Conservation (phyloP, 352 stramenopile genomes). For the Pythium grandisporangium region DNA sequence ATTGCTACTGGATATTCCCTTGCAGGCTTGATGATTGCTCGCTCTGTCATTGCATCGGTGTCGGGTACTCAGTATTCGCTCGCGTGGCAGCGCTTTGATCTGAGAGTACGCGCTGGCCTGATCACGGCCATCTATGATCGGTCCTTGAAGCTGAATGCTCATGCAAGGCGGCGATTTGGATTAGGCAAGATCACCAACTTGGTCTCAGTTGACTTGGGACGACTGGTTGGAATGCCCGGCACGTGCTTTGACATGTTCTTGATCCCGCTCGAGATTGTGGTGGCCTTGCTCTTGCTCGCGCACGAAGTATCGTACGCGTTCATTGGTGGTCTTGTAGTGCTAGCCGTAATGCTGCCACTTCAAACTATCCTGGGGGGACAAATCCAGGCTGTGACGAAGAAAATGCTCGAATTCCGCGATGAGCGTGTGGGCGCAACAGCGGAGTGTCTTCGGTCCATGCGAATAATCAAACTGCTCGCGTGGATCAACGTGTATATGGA, state of each 20-base stretch:
- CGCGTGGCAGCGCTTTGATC: slow-evolving; percentile 68
- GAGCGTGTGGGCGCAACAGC: slow-evolving; percentile 55
- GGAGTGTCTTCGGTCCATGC: slow-evolving; percentile 63
- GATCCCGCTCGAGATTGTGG: slow-evolving; percentile 60
- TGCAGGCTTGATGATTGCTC: slow-evolving; percentile 33
- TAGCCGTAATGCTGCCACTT: slow-evolving; percentile 79
- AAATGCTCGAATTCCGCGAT: slow-evolving; percentile 79
- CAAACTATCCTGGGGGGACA: slow-evolving; percentile 70
- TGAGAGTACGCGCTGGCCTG: slow-evolving; percentile 59
- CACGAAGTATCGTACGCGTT: slow-evolving; percentile 82
- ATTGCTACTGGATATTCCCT: slow-evolving; percentile 46
- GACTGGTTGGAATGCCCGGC: slow-evolving; percentile 57
- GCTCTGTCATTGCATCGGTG: slow-evolving; percentile 47
- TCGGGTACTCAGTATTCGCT: slow-evolving; percentile 74
- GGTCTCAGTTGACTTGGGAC: slow-evolving; percentile 68
- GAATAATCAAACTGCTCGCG: slow-evolving; percentile 69
- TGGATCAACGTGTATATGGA: slow-evolving; percentile 43
- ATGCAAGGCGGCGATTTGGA: slow-evolving; percentile 18
- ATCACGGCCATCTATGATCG: slow-evolving; percentile 61
- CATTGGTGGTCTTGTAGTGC: slow-evolving; percentile 59
- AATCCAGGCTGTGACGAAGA: slow-evolving; percentile 60
- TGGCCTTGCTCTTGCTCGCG: slow-evolving; percentile 67
- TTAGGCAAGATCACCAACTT: slow-evolving; percentile 71
- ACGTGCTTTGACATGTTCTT: slow-evolving; percentile 76
- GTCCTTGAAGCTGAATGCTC: slow-evolving; percentile 28